Conservation (phyloP, 352 stramenopile genomes). For the Phytopythium chamaehyphon region DNA sequence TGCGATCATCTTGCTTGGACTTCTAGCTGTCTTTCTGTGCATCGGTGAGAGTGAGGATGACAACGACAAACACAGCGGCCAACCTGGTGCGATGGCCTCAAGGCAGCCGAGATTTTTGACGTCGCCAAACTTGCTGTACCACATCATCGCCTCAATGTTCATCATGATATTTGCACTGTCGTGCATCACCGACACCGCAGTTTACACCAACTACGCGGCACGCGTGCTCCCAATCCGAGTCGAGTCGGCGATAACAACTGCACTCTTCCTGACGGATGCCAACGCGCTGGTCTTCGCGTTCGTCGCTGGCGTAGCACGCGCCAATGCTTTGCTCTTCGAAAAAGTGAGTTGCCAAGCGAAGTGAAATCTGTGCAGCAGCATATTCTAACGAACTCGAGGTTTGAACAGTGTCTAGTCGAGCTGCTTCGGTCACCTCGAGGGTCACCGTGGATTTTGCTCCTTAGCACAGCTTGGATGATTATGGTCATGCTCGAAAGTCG, state of each 20-base stretch:
- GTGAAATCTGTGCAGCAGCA: neutral
- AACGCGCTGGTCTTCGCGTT: slow-evolving; percentile 20
- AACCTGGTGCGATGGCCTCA: neutral
- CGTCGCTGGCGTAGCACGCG: slow-evolving; percentile 19
- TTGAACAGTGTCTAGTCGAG: slow-evolving; percentile 14
- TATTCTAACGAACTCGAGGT: neutral
- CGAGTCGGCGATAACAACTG: slow-evolving; percentile 2
- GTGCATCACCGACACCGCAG: slow-evolving; percentile 12
- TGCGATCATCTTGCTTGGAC: neutral
- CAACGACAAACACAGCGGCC: neutral
- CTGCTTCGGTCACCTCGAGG: neutral
- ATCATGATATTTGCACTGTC: slow-evolving; percentile 13
- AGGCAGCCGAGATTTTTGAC: slow-evolving; percentile 3
- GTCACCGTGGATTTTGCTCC: slow-evolving; percentile 8
- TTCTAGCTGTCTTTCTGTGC: slow-evolving; percentile 2
- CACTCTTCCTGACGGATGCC: slow-evolving; percentile 5
- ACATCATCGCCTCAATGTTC: slow-evolving; percentile 13
- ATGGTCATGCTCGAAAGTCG: slow-evolving; percentile 11
- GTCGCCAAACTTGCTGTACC: slow-evolving; percentile 8
- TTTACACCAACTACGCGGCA: slow-evolving; percentile 2
- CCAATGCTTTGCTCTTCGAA: slow-evolving; percentile 21
- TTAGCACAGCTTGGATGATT: slow-evolving; percentile 15
- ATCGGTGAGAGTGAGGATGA: neutral
- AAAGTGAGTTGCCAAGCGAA: slow-evolving; percentile 25
- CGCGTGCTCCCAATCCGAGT: neutral